phyloP scores from a whole-genome alignment of 139 green algal species.

The Parachlorella kessleri region DNA sequence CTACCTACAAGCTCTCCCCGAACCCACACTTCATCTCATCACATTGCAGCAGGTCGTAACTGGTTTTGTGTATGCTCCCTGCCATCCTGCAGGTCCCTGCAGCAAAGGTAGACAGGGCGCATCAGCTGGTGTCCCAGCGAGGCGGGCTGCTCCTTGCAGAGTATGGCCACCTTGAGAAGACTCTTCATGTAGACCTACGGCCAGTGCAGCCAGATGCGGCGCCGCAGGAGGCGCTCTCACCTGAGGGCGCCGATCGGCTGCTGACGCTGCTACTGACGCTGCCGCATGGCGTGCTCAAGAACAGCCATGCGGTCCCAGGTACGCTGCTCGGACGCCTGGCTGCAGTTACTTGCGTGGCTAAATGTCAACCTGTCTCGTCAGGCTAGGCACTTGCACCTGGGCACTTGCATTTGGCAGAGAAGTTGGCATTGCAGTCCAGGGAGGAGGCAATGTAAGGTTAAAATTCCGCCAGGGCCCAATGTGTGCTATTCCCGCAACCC shows the following conservation, averaged over 20 bases:
- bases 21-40: too few species aligned
- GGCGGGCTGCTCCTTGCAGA: constrained; percentile 41
- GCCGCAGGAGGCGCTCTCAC: constrained; percentile 27
- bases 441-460: too few species aligned
- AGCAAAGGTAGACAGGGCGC: background rate
- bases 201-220: background rate
- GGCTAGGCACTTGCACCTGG: too few species aligned
- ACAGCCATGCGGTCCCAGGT: constrained; percentile 61
- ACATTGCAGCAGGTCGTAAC: too few species aligned
- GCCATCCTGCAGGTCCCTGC: constrained; percentile 30
- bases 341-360: background rate
- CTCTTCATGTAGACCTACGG: background rate
- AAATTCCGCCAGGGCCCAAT: too few species aligned
- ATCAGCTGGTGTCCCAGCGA: constrained; percentile 10
- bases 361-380: background rate
- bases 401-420: too few species aligned
- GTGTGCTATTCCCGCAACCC: too few species aligned
- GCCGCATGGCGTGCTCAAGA: constrained; percentile 72
- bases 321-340: too few species aligned
- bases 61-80: too few species aligned
- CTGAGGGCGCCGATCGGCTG: constrained; percentile 31
- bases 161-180: constrained; percentile 43
- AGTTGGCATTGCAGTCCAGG: too few species aligned
- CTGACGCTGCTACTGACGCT: constrained; percentile 56
- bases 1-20: too few species aligned